Percentiles rank a stretch among this genome's conserved stretches.
These are phyloP conservation scores for Entonaema liquescens DNA, from an alignment of 495 filamentous ascomycete genomes.

Conservation along the genomic window DNA sequence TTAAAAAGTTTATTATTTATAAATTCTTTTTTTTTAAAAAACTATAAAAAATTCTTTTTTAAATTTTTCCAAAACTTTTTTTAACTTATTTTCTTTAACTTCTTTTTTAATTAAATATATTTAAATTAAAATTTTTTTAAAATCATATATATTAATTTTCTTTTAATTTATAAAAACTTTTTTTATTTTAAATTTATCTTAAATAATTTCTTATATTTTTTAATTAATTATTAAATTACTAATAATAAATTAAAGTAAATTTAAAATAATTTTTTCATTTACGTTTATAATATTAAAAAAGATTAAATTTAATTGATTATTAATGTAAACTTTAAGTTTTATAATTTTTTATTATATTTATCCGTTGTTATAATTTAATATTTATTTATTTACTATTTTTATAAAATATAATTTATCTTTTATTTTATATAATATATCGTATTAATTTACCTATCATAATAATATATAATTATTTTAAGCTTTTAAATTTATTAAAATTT, in stretches of 20 bases:
- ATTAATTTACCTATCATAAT: neutral
- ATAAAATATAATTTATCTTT: neutral
- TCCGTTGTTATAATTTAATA: neutral
- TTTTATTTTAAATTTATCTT: neutral
- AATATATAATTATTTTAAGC: neutral
- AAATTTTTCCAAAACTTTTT: neutral
- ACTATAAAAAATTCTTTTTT: neutral
- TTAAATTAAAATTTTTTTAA: neutral
- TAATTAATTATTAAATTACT: neutral
- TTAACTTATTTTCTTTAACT: neutral
- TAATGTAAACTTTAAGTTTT: neutral
- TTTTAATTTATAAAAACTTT: neutral
- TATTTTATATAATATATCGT: neutral
- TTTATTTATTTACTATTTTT: neutral
- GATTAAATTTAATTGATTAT: neutral
- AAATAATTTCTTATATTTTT: neutral
- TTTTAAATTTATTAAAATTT: neutral
- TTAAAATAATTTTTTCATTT: neutral
- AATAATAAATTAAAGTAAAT: neutral
- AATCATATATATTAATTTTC: neutral
- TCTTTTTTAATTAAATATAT: neutral
- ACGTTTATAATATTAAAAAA: neutral
- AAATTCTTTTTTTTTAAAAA: neutral
- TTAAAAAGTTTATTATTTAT: neutral
- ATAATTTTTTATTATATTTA: neutral